Base-by-base conservation (phyloP, 2,329 filamentous ascomycete species). In the Fusarium pseudoanthophilum region DNA sequence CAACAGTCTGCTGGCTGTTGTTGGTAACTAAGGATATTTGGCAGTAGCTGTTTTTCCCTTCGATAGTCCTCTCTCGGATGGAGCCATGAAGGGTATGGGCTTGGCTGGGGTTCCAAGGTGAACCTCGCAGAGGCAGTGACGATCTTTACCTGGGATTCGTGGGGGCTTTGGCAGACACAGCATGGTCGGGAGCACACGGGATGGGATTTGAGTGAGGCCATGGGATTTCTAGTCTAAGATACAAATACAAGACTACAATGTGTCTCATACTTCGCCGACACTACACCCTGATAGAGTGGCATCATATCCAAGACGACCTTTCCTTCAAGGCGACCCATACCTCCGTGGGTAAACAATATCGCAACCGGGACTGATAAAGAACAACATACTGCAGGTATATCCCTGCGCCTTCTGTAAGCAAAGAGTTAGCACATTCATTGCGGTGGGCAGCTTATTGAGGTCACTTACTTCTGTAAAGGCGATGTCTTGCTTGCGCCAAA, bases 41-140 rank as follows among this genome's bases (percentile, higher is more conserved):
- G 6, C 1, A 8, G 13, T 36, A 0, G 9, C 2, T 7, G 4
- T 21, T 15, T 0, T 7, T 0, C 20, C 2, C 2, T 7, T 3
- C 2, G 4, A 14, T 20, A 3, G 5, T 11, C 3, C 5, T 20
- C 2, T 18, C 28, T 11, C 4, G 4, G 26, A 5, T 13, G 7
- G 11, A 32, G 8, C 2, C 4, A 0, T 3, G 1, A 20, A 6
- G 7, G 48, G 0, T 3, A 11, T 11, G n/a, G 0, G 5, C 1
- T 10, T 34, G 21, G 21, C 11, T 11, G n/a, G 2, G 2, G 48
- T 2, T 20, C 7, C n/a, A 15, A 11, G 4, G 9, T 15, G 0
- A 34, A 9, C 3, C 13, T 28, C 5, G 3, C 7, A 39, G 51
- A 39, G 24, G 4, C 20, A 0, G 2, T 6, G 18, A 26, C 49